These are phyloP conservation scores for Durotheca rogersii DNA, from an alignment of 495 filamentous ascomycete species.

Conservation along the genomic window DNA sequence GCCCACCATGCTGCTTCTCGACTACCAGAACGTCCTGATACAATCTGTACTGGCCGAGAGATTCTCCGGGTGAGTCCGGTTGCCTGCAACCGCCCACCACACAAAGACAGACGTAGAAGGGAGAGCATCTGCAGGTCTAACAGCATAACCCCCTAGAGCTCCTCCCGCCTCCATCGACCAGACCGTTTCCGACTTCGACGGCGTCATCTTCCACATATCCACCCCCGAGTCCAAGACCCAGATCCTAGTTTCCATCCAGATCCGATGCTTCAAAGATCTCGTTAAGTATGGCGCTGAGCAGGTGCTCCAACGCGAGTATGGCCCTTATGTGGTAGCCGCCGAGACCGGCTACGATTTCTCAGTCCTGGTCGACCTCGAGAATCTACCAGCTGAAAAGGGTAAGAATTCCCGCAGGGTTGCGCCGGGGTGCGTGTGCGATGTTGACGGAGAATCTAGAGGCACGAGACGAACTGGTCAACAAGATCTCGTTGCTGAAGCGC, in stretches of 20 bases:
- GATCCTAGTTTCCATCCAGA: conserved; percentile 87
- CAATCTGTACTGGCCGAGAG: conserved; percentile 93
- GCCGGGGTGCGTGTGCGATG: conserved; percentile 1
- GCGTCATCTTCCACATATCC: conserved; percentile 95
- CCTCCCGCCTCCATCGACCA: conserved; percentile 89
- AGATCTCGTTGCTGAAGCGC: conserved; percentile 86
- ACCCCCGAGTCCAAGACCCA: conserved; percentile 90
- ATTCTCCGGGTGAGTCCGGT: conserved; percentile 71
- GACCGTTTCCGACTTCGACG: conserved; percentile 96
- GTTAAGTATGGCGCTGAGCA: conserved; percentile 87
- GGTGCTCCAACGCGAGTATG: conserved; percentile 92
- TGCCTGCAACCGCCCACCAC: no score
- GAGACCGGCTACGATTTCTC: conserved; percentile 96
- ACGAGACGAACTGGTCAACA: conserved; percentile 78
- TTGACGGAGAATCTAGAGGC: conserved; percentile 55
- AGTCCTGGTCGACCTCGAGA: conserved; percentile 81
- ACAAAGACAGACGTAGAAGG: no score
- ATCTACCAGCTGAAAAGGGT: conserved; percentile 76
- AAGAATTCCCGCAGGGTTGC: neutral
- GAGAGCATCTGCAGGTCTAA: no score
- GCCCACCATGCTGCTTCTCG: conserved; percentile 85
- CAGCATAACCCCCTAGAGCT: conserved; percentile 56
- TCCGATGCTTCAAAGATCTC: conserved; percentile 92
- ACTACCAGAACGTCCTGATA: conserved; percentile 98
- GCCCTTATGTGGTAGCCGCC: conserved; percentile 80